These are phyloP conservation scores for Fomitopsis pulvina DNA, from an alignment of 768 basidiomycete species.

Conservation along the genomic window DNA sequence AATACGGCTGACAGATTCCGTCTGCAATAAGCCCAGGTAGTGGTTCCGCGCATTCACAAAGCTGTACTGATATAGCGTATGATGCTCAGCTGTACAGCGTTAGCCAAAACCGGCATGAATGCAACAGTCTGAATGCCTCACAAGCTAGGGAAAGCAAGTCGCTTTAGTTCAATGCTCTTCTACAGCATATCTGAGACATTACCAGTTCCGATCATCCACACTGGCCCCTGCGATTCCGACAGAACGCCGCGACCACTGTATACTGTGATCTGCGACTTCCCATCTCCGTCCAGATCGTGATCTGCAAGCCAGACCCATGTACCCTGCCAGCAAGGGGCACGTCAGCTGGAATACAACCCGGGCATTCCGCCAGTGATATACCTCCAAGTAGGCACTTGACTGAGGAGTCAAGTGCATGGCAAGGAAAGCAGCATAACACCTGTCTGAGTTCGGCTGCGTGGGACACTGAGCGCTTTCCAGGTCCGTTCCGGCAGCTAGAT, in stretches of 20 bases:
- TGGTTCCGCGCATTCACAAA: conserved; percentile 57
- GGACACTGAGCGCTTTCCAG: conserved; percentile 30
- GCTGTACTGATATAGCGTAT: conserved; percentile 63
- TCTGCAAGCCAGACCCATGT: conserved; percentile 81
- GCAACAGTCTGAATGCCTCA: conserved; percentile 1
- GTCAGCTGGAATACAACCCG: neutral
- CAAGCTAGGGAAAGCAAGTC: conserved; percentile 6
- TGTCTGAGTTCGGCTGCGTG: conserved; percentile 19
- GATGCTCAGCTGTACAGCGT: conserved; percentile 50
- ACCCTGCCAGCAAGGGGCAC: conserved; percentile 32
- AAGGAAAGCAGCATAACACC: conserved; percentile 62
- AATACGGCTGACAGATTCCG: conserved; percentile 43
- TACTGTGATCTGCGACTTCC: conserved; percentile 38
- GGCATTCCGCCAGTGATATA: conserved; percentile 11
- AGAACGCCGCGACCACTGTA: conserved; percentile 67
- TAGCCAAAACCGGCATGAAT: neutral
- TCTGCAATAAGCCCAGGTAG: conserved; percentile 68
- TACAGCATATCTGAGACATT: conserved; percentile 16
- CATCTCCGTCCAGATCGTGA: conserved; percentile 70
- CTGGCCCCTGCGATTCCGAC: conserved; percentile 68
- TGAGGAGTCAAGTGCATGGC: conserved; percentile 46
- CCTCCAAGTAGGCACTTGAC: conserved; percentile 50
- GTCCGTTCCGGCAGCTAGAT: conserved; percentile 25
- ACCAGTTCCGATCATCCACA: conserved; percentile 77
- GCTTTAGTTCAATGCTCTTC: neutral